Base-by-base conservation (phyloP, 371 early-diverging fungal genomes). In the Rozella allomycis region DNA sequence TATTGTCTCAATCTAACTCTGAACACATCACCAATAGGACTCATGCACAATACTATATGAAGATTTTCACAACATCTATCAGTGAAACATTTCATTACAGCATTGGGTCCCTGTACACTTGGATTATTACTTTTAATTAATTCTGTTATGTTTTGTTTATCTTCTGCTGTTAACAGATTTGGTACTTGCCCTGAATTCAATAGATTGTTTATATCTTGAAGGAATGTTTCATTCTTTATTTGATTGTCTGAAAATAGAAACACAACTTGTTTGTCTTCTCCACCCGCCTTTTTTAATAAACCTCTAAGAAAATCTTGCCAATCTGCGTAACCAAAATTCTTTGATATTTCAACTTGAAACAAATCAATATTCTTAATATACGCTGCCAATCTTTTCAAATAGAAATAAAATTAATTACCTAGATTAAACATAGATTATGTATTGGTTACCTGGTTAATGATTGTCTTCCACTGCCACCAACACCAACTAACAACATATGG, bases 191-290 rank as follows among this genome's bases (percentile, higher is more conserved):
- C 60, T 10, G 60, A 55, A 41, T 59, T 63, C 18, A 63, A 48
- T 48, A 63, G 48, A 39, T 63, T 63, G 47, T 63, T 63, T 37
- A 63, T 58, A 30, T 60, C 60, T 31, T 60, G 60, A 19, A 63
- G 31, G 40, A 60, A 63, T 19, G 49, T 43, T 36, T 63, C 64
- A 1, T 42, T 41, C 32, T 57, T 47, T 3, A 63, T 28, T 35
- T 63, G 60, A 0, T 59, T 56, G 30, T 63, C 64, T 30, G 53
- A 55, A 40, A 63, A 60, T 14, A 63, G 38, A 39, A 63, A 63
- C 18, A 60, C 56, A 7, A 37, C 39, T 5, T 16, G n/a, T 11
- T 33, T 37, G 5, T 58, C 60, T 33, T 63, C 48, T 1, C 46
- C 64, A 1, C 64, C 64, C 2, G 58, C 51, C 17, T 60, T 55